phyloP scores from a whole-genome alignment of 106 monocot species.

The Platanthera zijinensis region DNA sequence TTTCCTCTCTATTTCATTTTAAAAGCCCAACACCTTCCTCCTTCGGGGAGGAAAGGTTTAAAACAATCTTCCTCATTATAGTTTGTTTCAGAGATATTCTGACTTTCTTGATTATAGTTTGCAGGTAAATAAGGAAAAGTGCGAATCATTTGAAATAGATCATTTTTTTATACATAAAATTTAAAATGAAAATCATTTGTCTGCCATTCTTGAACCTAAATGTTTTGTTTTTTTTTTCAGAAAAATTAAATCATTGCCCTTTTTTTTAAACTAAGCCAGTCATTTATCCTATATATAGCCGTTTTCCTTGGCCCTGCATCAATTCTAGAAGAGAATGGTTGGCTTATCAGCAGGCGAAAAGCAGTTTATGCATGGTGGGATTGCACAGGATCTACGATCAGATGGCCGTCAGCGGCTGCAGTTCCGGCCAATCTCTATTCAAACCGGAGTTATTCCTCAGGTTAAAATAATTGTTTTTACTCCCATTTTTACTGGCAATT shows the following conservation, averaged over 20 bases:
- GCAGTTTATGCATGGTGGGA: conserved; percentile 64
- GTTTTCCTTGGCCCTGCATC: not conserved
- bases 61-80: too few relatives aligned
- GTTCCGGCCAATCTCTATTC: conserved; percentile 54
- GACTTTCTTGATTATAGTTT: not conserved
- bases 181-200: not conserved
- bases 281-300: not conserved
- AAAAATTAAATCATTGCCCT: not conserved
- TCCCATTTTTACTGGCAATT: not conserved
- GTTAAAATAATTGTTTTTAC: conserved; percentile 16
- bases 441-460: conserved; percentile 92
- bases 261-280: not conserved
- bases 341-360: conserved; percentile 75
- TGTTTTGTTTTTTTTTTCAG: not conserved
- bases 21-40: too few relatives aligned
- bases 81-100: not conserved
- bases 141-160: too few relatives aligned
- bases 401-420: conserved; percentile 62
- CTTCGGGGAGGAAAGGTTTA: too few relatives aligned
- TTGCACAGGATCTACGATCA: conserved; percentile 61
- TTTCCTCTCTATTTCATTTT: too few relatives aligned
- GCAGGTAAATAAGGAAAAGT: not conserved
- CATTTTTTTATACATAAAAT: too few relatives aligned
- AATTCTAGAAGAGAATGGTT: conserved; percentile 28
- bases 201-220: not conserved